A percentile compares a stretch with the other conserved stretches of the same genome.
Evolutionary conservation across 768 basidiomycete genomes (phyloP).

Genomic region (Lactifluus hygrophoroides): DNA sequence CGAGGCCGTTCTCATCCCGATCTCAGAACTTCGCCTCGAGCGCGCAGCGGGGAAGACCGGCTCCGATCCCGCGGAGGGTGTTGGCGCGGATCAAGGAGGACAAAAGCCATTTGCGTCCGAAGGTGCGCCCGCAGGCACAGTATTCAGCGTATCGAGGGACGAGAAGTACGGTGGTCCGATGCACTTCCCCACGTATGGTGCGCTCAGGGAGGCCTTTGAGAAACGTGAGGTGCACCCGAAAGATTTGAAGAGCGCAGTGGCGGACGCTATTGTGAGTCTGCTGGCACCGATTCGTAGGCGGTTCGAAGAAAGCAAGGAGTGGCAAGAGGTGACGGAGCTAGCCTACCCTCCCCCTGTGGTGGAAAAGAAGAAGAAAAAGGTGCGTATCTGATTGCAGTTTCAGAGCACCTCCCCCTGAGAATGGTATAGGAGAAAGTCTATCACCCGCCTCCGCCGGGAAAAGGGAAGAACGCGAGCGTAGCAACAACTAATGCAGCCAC

Average conservation of each 20-base stretch:
- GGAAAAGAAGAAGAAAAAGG: conserved; percentile 60
- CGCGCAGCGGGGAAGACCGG: conserved; percentile 33
- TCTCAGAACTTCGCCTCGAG: conserved; percentile 67
- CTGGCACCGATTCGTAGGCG: conserved; percentile 73
- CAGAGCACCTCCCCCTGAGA: neutral
- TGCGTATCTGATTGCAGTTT: conserved; percentile 5
- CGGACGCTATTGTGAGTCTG: conserved; percentile 61
- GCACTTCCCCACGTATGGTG: conserved; percentile 62
- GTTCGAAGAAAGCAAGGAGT: conserved; percentile 72
- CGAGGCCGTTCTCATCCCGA: conserved; percentile 80
- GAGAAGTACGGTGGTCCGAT: conserved; percentile 74
- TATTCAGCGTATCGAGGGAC: conserved; percentile 72
- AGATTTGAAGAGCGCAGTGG: conserved; percentile 78
- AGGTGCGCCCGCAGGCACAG: conserved; percentile 69
- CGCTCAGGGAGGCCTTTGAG: conserved; percentile 66
- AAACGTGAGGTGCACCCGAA: conserved; percentile 76
- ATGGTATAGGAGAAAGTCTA: conserved; percentile 61
- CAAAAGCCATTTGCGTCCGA: conserved; percentile 56
- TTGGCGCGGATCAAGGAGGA: conserved; percentile 35
- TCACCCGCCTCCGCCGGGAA: conserved; percentile 77
- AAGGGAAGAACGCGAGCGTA: conserved; percentile 48
- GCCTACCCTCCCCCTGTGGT: conserved; percentile 78
- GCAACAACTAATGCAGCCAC: neutral
- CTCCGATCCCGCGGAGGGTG: conserved; percentile 35
- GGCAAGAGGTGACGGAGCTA: conserved; percentile 62